A percentile compares a stretch with the other conserved stretches of the same genome.
These are phyloP conservation scores for Cutaneotrichosporon sp. DNA, from an alignment of 1,284 basidiomycete genomes.

Conservation along the genomic window DNA sequence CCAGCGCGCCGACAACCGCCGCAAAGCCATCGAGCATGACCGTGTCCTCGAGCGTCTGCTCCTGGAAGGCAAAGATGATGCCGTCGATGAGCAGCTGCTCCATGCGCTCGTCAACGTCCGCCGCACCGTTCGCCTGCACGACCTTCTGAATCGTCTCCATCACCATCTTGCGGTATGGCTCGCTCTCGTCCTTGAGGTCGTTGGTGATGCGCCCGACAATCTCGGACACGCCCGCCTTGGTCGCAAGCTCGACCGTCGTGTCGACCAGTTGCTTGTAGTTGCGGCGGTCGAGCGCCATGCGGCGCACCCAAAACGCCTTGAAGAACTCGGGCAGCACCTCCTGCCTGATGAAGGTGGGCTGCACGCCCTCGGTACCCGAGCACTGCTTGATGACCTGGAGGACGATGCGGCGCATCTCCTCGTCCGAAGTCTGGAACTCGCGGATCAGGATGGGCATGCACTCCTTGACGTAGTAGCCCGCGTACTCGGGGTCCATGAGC, in stretches of 20 bases:
- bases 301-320: conserved; percentile 96
- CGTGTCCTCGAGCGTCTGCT: conserved; percentile 97
- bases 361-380: conserved; percentile 95
- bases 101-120: conserved; percentile 93
- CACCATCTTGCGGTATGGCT: conserved; percentile 99
- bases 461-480: conserved; percentile 96
- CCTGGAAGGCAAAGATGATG: conserved; percentile 99
- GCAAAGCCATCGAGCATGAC: conserved; percentile 99
- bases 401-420: conserved; percentile 99
- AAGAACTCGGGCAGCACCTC: conserved; percentile 99
- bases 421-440: conserved; percentile 98
- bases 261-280: conserved; percentile 98
- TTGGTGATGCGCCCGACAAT: conserved; percentile 95
- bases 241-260: conserved; percentile 95
- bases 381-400: conserved; percentile 99
- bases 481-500: conserved; percentile 99
- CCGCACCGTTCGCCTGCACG: conserved; percentile 84
- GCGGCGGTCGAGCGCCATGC: conserved; percentile 94
- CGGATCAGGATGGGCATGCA: conserved; percentile 97
- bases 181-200: conserved; percentile 93
- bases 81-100: conserved; percentile 95
- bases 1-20: conserved; percentile 93
- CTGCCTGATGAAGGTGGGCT: conserved; percentile 88
- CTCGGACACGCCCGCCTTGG: conserved; percentile 94
- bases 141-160: conserved; percentile 99